Conservation (phyloP, 2,329 filamentous ascomycete species). For the Xylaria sp. region DNA sequence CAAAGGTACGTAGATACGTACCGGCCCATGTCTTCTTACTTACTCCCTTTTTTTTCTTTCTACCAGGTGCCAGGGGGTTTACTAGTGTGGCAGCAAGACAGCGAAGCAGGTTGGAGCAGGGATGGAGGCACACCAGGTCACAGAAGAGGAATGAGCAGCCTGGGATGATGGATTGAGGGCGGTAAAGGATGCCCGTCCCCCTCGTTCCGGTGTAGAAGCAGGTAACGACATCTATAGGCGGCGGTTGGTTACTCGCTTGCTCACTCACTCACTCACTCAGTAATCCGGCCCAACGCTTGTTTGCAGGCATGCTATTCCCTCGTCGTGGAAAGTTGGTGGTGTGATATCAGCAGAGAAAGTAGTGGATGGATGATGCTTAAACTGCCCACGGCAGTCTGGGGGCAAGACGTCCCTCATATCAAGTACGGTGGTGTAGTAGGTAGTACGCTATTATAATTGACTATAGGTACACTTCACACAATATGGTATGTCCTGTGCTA, state of each 20-base stretch:
- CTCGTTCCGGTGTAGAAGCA: constrained; percentile 15
- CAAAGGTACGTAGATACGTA: constrained; percentile 33
- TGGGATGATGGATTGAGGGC: constrained; percentile 28
- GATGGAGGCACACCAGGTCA: constrained; percentile 27
- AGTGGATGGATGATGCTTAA: constrained; percentile 16
- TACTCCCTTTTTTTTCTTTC: constrained; percentile 22
- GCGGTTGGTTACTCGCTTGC: constrained; percentile 6
- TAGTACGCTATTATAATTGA: not conserved
- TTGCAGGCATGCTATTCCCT: constrained; percentile 29
- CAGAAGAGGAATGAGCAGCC: constrained; percentile 35
- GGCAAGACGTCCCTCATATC: not conserved
- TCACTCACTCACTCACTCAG: constrained; percentile 16
- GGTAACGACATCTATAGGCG: constrained; percentile 12
- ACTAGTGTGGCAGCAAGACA: constrained; percentile 19
- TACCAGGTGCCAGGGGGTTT: constrained; percentile 9
- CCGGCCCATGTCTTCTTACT: constrained; percentile 15
- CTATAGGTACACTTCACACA: not conserved
- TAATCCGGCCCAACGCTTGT: constrained; percentile 9
- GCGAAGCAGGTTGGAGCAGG: constrained; percentile 32
- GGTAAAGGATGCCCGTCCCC: constrained; percentile 29
- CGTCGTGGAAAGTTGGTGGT: constrained; percentile 22
- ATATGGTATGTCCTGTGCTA: not conserved
- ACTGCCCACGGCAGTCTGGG: constrained; percentile 30
- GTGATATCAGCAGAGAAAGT: constrained; percentile 29
- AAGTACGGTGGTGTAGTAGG: not conserved